These are phyloP conservation scores for Euphrasia confusa DNA, from an alignment of 257 asterid species.

Conservation along the genomic window DNA sequence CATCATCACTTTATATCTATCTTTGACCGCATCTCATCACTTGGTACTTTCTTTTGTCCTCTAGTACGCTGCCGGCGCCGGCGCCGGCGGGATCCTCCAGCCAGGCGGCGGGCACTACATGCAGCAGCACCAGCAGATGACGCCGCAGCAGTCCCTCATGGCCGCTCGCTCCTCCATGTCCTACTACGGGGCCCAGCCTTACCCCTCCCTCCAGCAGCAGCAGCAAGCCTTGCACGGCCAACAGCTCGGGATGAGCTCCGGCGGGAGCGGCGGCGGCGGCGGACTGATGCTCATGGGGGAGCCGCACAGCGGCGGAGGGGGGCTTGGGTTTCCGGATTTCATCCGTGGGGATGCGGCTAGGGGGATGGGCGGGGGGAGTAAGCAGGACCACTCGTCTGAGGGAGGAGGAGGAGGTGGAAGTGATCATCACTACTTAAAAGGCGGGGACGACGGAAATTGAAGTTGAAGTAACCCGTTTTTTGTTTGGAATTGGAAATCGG, in stretches of 20 bases:
- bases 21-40: not conserved
- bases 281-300: slow-evolving; percentile 78
- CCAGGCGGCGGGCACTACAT: slow-evolving; percentile 61
- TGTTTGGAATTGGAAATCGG: not conserved
- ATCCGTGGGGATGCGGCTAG: slow-evolving; percentile 34
- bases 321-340: slow-evolving; percentile 53
- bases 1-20: no score
- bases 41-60: not conserved
- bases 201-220: slow-evolving; percentile 69
- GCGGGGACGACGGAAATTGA: slow-evolving; percentile 51
- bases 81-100: slow-evolving; percentile 59
- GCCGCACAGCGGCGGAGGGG: slow-evolving; percentile 40
- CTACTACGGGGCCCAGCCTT: slow-evolving; percentile 66
- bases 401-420: slow-evolving; percentile 52
- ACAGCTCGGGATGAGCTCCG: slow-evolving; percentile 63
- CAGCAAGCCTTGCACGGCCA: slow-evolving; percentile 47
- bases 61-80: slow-evolving; percentile 54
- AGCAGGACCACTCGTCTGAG: slow-evolving; percentile 49
- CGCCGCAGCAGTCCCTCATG: slow-evolving; percentile 74
- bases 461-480: not conserved
- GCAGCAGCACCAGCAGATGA: slow-evolving; percentile 64
- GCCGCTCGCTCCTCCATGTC: slow-evolving; percentile 73
- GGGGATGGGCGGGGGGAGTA: slow-evolving; percentile 41
- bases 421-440: slow-evolving; percentile 49
- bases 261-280: slow-evolving; percentile 32